Evolutionary conservation across 306 rosid species (phyloP).

Genomic region (Abrus pulchellus): DNA sequence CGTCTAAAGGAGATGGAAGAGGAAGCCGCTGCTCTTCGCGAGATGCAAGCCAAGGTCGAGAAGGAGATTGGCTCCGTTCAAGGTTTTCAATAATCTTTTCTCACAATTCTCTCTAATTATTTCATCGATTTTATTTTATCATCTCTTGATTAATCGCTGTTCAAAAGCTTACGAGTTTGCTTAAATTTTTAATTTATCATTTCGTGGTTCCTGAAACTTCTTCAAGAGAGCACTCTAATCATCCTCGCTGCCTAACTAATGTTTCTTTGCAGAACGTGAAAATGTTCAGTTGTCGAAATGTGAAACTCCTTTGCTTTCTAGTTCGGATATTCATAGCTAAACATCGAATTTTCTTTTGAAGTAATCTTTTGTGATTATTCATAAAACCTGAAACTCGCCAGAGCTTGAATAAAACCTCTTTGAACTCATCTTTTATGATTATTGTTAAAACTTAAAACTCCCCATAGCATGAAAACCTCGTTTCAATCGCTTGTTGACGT

Average conservation of each 20-base stretch:
- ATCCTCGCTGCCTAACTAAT: not conserved
- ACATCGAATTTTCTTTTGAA: not conserved
- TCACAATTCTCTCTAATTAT: not conserved
- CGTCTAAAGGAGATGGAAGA: constrained; percentile 96
- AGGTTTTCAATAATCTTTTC: constrained; percentile 54
- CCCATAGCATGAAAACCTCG: not conserved
- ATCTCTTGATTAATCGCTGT: not conserved
- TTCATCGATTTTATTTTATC: not conserved
- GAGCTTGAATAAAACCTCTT: not conserved
- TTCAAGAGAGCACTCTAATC: not conserved
- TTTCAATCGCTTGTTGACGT: not conserved
- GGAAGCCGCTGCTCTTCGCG: constrained; percentile 97
- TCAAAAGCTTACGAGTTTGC: not conserved
- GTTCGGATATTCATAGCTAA: not conserved
- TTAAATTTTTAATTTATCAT: not conserved
- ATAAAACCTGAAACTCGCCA: not conserved
- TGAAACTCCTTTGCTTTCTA: not conserved
- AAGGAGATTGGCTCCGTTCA: constrained; percentile 94
- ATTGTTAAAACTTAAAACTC: not conserved
- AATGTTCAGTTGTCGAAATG: not conserved
- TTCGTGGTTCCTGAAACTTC: not conserved
- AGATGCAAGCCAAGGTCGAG: constrained; percentile 97
- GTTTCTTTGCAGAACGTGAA: not conserved
- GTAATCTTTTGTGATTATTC: not conserved
- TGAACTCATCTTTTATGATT: not conserved